Evolutionary conservation across 2,329 filamentous ascomycete species (phyloP), one percentile per base, ranked within the genome.

Genomic region (Fusarium pseudonygamai): DNA sequence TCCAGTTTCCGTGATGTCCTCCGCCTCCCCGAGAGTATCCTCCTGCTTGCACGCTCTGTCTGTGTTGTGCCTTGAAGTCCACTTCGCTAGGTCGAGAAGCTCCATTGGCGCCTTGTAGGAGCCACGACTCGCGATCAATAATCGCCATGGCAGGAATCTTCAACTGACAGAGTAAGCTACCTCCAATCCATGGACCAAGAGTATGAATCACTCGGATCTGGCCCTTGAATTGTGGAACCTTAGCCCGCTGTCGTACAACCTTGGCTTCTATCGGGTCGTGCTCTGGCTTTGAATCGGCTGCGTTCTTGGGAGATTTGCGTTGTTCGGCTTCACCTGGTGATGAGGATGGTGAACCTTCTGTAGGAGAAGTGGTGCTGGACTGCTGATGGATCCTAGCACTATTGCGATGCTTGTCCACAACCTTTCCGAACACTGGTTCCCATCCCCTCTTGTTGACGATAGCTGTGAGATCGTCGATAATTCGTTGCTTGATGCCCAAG

Each of bases 401-500:
- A 18, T 79, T 79, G 61, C 83, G 85, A 39, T 88, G 80, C 65
- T 88, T 84, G 16, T 89, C 90, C 8, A 90, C 88, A 3, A 88
- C 92, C 74, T 92, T 93, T 40, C 92, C 94, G 47, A 88, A 87
- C 4, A 97, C 90, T 0, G 89, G 86, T 75, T 93, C 91, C 94
- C 96, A 98, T 12, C 94, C 93, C 70, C 91, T 86, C 49, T 87
- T 84, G 22, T 90, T 85, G 10, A 96, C 87, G 2, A 97, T 84
- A 3, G 84, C 82, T 8, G 88, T 87, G 2, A 98, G 83, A 76
- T 98, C 95, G 64, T 92, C 88, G 37, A 97, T 83, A 42, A 97
- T 87, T 32, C 96, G 90, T 30, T 88, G 86, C 73, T 93, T 94
- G 32, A 99, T 84, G 2, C 96, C 96, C 2, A 95, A 88, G 14